Evolutionary conservation across 2,329 filamentous ascomycete species (phyloP), one percentile per base, ranked within the genome.

Genomic region (Clarireedia monteithiana): DNA sequence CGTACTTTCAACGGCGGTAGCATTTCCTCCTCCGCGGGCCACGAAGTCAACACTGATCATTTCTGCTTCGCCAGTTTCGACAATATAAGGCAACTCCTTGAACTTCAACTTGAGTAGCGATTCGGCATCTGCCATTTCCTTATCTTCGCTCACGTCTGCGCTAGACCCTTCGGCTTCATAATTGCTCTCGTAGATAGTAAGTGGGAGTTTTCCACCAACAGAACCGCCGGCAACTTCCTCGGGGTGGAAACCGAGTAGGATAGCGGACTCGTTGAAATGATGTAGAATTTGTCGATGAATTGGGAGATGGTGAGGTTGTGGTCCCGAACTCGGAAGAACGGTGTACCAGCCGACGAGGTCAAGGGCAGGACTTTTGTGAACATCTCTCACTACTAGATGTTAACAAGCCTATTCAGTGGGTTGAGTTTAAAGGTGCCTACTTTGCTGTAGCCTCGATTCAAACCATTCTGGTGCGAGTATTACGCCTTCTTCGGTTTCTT

Each of bases 1-100:
- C 36, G 64, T 58, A 1, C 65, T 57, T 17, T 72, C 69, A 24
- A 82, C 74, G 34, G 83, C 83, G 10, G 87, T 84, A 24, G 91
- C 91, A 66, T 89, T 92, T 48, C 88, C 89, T 48, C 88, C 88
- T 40, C 88, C 89, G 52, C 86, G 85, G 0, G 92, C 91, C 20
- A 99, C 87, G 62, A 91, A 95, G 71, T 96, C 91, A 66, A 99
- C 89, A 63, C 89, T 88, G 62, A 99, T 97, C 91, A 96, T 96
- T 72, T 99, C 94, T 1, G 91, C 91, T 70, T 97, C 91, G 9
- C 89, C 90, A 0, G 91, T 96, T 73, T 97, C 94, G 2, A 97
- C 85, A 0, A 86, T 86, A 70, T 94, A 97, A 1, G 86, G 83
- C 9, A 97, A 73, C 67, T 95, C 87, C 58, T 86, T 82, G 72